phyloP scores from a whole-genome alignment of 2,329 filamentous ascomycete genomes.

The Cercospora zeae-maydis region DNA sequence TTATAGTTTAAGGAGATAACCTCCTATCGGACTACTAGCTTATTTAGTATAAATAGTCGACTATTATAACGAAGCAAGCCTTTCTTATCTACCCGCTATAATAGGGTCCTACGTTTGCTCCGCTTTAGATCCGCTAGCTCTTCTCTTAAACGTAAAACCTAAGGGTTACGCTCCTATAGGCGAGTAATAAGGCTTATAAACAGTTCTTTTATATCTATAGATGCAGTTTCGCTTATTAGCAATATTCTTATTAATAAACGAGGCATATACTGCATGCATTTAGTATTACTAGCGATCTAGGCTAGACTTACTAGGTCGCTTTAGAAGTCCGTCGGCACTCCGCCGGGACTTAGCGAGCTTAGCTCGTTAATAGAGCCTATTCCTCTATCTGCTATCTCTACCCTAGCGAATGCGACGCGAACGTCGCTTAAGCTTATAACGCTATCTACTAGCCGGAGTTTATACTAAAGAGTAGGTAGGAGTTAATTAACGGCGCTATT shows the following conservation, averaged over 20 bases:
- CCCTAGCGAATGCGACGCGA: not conserved
- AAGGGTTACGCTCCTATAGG: not conserved
- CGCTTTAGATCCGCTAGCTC: not conserved
- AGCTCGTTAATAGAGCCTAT: not conserved
- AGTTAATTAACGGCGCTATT: not conserved
- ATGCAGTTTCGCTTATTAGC: constrained; percentile 7
- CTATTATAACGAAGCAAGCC: not conserved
- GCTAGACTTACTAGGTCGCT: not conserved
- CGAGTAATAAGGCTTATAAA: not conserved
- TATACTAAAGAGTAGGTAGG: not conserved
- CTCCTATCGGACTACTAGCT: not conserved
- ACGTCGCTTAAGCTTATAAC: not conserved
- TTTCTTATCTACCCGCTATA: not conserved
- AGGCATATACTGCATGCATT: constrained; percentile 12
- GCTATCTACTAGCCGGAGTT: not conserved
- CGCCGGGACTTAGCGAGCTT: not conserved
- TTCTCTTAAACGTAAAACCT: not conserved
- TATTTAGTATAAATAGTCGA: not conserved
- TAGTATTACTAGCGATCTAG: constrained; percentile 3
- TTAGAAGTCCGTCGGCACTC: not conserved
- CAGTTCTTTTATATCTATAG: not conserved
- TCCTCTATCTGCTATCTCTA: not conserved
- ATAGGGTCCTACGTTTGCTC: not conserved
- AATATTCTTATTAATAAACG: not conserved
- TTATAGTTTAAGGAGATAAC: constrained; percentile 2